Conservation (phyloP, 768 basidiomycete species). For the Lactifluus pinguis region DNA sequence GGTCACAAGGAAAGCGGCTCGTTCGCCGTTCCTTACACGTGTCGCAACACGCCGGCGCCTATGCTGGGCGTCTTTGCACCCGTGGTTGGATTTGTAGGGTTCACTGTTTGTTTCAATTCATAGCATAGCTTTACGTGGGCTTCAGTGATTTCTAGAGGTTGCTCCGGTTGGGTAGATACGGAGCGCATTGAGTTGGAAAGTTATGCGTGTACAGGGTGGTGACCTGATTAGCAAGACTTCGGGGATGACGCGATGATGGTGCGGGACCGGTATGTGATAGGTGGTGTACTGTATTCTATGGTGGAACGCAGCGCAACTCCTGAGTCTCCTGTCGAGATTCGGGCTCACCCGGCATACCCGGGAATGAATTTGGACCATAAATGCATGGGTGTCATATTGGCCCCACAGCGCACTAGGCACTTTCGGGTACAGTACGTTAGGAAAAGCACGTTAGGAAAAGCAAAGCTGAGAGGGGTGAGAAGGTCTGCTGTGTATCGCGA, state of each 20-base stretch:
- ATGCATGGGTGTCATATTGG: too few species aligned
- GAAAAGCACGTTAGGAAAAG: neutral
- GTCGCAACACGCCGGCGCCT: neutral
- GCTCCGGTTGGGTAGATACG: too few species aligned
- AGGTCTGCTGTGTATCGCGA: neutral
- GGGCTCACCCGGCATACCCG: too few species aligned
- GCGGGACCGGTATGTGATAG: neutral
- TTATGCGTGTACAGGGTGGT: neutral
- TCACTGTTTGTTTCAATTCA: too few species aligned
- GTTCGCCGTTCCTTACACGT: slow-evolving; percentile 8
- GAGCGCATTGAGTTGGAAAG: neutral
- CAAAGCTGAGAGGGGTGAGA: neutral
- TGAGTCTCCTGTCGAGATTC: too few species aligned
- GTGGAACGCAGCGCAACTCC: too few species aligned
- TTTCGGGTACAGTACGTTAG: neutral
- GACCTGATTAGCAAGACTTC: neutral
- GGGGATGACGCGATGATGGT: neutral
- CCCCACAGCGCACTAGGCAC: neutral
- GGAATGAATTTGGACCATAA: too few species aligned
- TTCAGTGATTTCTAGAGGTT: neutral
- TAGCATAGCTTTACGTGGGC: neutral
- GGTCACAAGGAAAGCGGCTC: neutral
- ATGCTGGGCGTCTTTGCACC: too few species aligned
- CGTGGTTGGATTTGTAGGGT: too few species aligned
- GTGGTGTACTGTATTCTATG: neutral